These are phyloP conservation scores for Phyllosticta citribraziliensis DNA, from an alignment of 2,329 filamentous ascomycete species.

Conservation along the genomic window DNA sequence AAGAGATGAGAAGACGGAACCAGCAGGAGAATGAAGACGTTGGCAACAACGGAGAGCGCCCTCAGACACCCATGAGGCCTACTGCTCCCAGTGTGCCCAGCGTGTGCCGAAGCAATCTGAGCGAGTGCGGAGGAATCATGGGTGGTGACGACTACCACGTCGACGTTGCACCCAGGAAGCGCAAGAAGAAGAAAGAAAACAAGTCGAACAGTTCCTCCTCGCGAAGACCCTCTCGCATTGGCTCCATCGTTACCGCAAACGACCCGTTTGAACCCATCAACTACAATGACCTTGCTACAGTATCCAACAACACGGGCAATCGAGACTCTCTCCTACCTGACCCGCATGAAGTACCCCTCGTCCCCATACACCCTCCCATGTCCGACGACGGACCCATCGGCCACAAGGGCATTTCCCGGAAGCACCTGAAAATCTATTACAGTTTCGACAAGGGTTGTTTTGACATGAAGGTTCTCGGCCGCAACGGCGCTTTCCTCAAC, in stretches of 20 bases:
- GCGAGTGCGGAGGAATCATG: conserved; percentile 19
- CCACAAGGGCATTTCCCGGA: conserved; percentile 63
- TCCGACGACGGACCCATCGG: conserved; percentile 24
- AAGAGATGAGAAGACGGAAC: conserved; percentile 29
- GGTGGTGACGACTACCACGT: conserved; percentile 15
- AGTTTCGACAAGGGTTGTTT: conserved; percentile 54
- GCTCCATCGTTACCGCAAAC: conserved; percentile 25
- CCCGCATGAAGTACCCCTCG: conserved; percentile 52
- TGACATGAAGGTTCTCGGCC: conserved; percentile 52
- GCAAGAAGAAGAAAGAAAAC: conserved; percentile 19
- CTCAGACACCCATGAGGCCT: conserved; percentile 13
- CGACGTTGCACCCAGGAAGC: conserved; percentile 1
- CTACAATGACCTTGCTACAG: conserved; percentile 46
- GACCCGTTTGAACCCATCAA: conserved; percentile 19
- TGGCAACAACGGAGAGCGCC: conserved; percentile 7
- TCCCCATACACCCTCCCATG: conserved; percentile 63
- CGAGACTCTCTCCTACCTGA: conserved; percentile 45
- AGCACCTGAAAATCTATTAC: conserved; percentile 64
- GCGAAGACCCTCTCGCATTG: conserved; percentile 27
- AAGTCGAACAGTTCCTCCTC: conserved; percentile 44
- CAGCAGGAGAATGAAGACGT: conserved; percentile 35
- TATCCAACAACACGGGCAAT: conserved; percentile 28
- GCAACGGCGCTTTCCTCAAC: conserved; percentile 61
- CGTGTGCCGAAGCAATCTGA: conserved; percentile 16
- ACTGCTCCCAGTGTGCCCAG: conserved; percentile 7